These are phyloP conservation scores for Aureobasidium musti DNA, from an alignment of 2,329 filamentous ascomycete genomes.

Conservation along the genomic window DNA sequence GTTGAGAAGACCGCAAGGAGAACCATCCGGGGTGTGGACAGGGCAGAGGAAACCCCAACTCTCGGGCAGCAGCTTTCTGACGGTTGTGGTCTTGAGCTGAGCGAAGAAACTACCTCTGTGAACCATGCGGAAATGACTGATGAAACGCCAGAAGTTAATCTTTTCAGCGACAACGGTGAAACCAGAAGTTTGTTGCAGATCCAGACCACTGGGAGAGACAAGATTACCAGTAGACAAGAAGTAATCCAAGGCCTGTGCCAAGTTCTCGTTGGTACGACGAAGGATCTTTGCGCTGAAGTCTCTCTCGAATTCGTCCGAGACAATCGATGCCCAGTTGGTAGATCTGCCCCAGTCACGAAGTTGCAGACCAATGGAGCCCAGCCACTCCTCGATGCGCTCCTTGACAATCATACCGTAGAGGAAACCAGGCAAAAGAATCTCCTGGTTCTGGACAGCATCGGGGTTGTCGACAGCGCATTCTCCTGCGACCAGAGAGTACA, in stretches of 20 bases:
- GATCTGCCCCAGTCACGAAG: constrained; percentile 56
- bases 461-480: constrained; percentile 94
- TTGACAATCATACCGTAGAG: constrained; percentile 95
- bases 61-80: constrained; percentile 91
- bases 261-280: constrained; percentile 78
- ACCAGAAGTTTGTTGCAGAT: constrained; percentile 90
- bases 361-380: constrained; percentile 60
- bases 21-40: constrained; percentile 94
- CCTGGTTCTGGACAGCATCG: constrained; percentile 94
- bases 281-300: constrained; percentile 81
- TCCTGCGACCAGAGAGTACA: constrained; percentile 89
- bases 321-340: constrained; percentile 62
- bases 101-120: constrained; percentile 99
- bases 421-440: constrained; percentile 89
- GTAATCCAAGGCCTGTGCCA: constrained; percentile 86
- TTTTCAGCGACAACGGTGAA: constrained; percentile 98
- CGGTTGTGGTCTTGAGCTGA: constrained; percentile 93
- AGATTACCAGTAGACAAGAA: constrained; percentile 96
- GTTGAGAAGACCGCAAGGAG: constrained; percentile 90
- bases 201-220: constrained; percentile 84
- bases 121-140: constrained; percentile 98
- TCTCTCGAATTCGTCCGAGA: constrained; percentile 72
- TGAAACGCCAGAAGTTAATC: constrained; percentile 98
- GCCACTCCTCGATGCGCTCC: constrained; percentile 87
- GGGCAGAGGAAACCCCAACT: constrained; percentile 98